phyloP scores from a whole-genome alignment of 768 basidiomycete genomes.

The Leccinum imitatum region DNA sequence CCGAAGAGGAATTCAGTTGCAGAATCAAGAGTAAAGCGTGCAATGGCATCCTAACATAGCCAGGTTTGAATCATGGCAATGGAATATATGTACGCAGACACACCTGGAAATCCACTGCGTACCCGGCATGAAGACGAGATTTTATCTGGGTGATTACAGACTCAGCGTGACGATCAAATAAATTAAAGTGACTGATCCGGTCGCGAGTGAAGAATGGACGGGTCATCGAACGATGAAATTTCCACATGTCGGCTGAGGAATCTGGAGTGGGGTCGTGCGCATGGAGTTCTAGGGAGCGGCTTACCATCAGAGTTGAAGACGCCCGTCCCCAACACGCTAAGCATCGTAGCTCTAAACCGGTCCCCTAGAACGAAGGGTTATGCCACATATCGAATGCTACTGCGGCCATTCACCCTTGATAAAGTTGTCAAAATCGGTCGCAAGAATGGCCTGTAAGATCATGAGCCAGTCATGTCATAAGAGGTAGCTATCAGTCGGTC shows the following conservation, averaged over 20 bases:
- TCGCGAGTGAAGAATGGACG: slow-evolving; percentile 66
- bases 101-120: slow-evolving; percentile 61
- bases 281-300: slow-evolving; percentile 2
- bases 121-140: slow-evolving; percentile 46
- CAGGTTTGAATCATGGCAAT: background rate
- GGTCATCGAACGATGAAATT: slow-evolving; percentile 64
- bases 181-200: slow-evolving; percentile 56
- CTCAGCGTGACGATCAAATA: slow-evolving; percentile 57
- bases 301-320: slow-evolving; percentile 70
- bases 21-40: slow-evolving; percentile 64
- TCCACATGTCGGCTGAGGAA: slow-evolving; percentile 47
- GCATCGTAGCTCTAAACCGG: slow-evolving; percentile 44
- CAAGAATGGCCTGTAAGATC: slow-evolving; percentile 39
- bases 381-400: background rate
- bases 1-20: slow-evolving; percentile 70
- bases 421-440: slow-evolving; percentile 58
- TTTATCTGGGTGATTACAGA: slow-evolving; percentile 44
- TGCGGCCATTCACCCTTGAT: slow-evolving; percentile 45
- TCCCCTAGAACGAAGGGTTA: slow-evolving; percentile 14
- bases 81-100: background rate
- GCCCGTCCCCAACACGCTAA: slow-evolving; percentile 56
- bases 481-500: background rate
- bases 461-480: background rate
- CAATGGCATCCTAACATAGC: slow-evolving; percentile 48
- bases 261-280: slow-evolving; percentile 13